Base-by-base conservation (phyloP, 1,284 basidiomycete species). In the Sporisorium reilianum region DNA sequence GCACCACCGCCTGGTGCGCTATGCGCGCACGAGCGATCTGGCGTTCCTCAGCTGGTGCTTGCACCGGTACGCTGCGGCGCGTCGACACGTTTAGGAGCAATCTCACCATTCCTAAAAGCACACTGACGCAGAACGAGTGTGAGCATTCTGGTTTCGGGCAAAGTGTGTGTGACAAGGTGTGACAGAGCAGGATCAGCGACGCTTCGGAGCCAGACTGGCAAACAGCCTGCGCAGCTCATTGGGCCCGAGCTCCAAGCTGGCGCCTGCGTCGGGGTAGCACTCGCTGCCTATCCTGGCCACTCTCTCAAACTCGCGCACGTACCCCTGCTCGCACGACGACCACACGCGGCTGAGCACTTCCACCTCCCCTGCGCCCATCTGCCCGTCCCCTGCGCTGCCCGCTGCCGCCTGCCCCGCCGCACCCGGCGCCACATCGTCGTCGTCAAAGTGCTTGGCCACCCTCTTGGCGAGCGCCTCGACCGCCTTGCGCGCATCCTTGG, bases 391-490 rank as follows among this genome's bases (percentile, higher is more conserved):
- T n/a, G n/a, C n/a, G n/a, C n/a, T n/a, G n/a, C 51, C 66, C 34
- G 20, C 28, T 30, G 28, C 56, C 41, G 30, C 46, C 22, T 25
- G 26, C 30, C 16, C 23, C 48, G 0, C 23, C 60, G 2, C 16
- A 52, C 2, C 23, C 32, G 7, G 12, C 28, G 3, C 30, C 40
- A 32, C 55, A 90, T 94, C 92, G 30, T 77, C 81, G 3, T 90
- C 90, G 22, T 63, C 70, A 83, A 97, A 98, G 83, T 98, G 96
- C 85, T 99, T 99, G 85, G 95, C 93, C 26, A 99, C 93, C 9
- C 96, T 90, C 82, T 93, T 93, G 82, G 91, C 92, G 45, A 99
- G 88, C 10, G 90, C 89, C 68, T 98, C 96, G 51, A 97, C 87
- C 22, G 87, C 85, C 77, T 89, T 97, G 38, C 93, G 90, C 28